These are phyloP conservation scores for Cyathus striatus DNA, from an alignment of 768 basidiomycete genomes.

Conservation along the genomic window DNA sequence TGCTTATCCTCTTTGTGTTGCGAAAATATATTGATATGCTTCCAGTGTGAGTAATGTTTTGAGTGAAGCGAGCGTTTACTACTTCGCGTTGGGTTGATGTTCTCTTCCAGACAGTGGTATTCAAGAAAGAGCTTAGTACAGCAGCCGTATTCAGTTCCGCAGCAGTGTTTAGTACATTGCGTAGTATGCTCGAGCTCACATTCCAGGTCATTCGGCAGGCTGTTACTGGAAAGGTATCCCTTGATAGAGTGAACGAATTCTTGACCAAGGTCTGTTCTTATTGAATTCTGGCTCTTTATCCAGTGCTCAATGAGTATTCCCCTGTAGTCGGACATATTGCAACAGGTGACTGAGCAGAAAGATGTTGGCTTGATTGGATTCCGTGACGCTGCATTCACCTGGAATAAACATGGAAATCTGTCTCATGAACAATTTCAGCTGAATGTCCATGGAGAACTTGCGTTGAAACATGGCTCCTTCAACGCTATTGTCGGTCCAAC, in stretches of 20 bases:
- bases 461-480: constrained; percentile 46
- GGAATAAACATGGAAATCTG: constrained; percentile 36
- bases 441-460: constrained; percentile 43
- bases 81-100: constrained; percentile 1
- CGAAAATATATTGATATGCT: too few relatives aligned
- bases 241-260: constrained; percentile 46
- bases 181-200: constrained; percentile 40
- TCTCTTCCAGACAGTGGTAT: constrained; percentile 5
- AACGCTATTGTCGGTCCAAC: constrained; percentile 58
- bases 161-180: constrained; percentile 47
- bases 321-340: constrained; percentile 43
- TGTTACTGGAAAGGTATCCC: constrained; percentile 51
- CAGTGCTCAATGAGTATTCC: neutral
- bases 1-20: neutral
- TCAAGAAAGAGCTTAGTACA: constrained; percentile 3
- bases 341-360: constrained; percentile 9
- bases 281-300: neutral
- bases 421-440: constrained; percentile 44
- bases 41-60: too few relatives aligned
- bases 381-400: constrained; percentile 48
- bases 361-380: constrained; percentile 40
- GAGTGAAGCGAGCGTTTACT: too few relatives aligned
- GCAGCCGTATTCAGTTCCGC: neutral
- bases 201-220: constrained; percentile 18
- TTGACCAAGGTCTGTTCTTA: constrained; percentile 23